Evolutionary conservation across 2,329 filamentous ascomycete species (phyloP).

Genomic region (Fusarium phyllophilum): DNA sequence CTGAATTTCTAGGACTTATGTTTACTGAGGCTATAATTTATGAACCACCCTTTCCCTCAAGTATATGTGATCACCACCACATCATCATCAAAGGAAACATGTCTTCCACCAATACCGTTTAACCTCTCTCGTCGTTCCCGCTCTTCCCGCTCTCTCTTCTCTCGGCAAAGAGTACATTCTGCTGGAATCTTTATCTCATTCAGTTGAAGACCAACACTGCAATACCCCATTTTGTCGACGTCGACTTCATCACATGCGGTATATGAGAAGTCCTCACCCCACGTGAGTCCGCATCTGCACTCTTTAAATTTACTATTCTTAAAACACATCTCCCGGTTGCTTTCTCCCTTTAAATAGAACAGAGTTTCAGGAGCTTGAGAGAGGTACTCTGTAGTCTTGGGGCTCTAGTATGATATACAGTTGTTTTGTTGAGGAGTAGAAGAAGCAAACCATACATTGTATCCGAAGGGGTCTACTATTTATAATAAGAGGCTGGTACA

Average conservation of each 20-base stretch:
- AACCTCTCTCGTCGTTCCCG: not conserved
- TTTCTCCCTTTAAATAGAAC: not conserved
- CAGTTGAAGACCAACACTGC: not conserved
- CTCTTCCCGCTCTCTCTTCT: not conserved
- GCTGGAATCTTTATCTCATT: too few relatives aligned
- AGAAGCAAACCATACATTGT: not conserved
- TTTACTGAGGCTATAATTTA: not conserved
- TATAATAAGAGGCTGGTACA: accelerated
- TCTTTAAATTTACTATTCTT: not conserved
- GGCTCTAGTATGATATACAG: not conserved
- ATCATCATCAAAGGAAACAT: not conserved
- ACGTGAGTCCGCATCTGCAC: not conserved
- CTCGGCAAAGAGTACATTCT: not conserved
- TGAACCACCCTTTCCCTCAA: not conserved
- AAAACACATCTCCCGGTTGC: not conserved
- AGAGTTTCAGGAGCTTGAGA: accelerated
- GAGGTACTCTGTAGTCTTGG: too few relatives aligned
- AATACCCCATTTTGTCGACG: not conserved
- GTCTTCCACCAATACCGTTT: not conserved
- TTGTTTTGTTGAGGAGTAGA: too few relatives aligned
- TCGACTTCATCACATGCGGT: not conserved
- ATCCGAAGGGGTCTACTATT: too few relatives aligned
- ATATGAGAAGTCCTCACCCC: not conserved
- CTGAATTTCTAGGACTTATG: not conserved
- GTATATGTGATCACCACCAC: not conserved